Evolutionary conservation across 495 filamentous ascomycete genomes (phyloP), one percentile per base, ranked within the genome.

Genomic region (Echria macrotheca): DNA sequence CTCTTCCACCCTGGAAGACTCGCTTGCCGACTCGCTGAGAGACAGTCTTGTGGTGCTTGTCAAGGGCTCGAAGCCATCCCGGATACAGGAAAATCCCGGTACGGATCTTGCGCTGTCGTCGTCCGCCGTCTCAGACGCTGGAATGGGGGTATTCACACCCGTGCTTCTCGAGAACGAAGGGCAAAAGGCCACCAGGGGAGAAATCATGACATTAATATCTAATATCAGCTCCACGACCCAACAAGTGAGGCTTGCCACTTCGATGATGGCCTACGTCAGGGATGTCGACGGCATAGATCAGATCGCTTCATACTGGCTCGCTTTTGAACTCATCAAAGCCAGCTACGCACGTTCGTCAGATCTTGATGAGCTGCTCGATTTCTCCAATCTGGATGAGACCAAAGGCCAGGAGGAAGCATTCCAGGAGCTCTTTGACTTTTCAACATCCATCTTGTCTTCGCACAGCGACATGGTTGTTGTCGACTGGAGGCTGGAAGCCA

Each of bases 271-370:
- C 18, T 74, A 79, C 26, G 63, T 85, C 21, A 73, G 78, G 47
- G 69, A 73, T 40, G 70, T 72, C 8, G 69, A 75, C 8, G 80
- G 79, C 4, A 63, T 73, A 14, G 71, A 77, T 9, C 71, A 78
- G 35, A 54, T 93, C 26, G 80, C 88, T 12, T 83, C 82, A 10
- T 81, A 91, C 58, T 98, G 94, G 94, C 72, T 97, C 8, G 75
- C 85, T 1, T 77, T 89, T 46, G 81, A 85, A 33, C 71, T 93
- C 6, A 65, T 94, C 28, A 79, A 79, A 55, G 64, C 77, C 19
- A 67, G 75, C 4, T 68, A 75, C 18, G 52, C 65, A 4, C 67
- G 71, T 0, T 64, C 70, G n/a, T 61, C 74, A 38, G 72, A 73
- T 31, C 63, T 87, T 3, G 86, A 88, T 33, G 80, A 84, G 24